Base-by-base conservation (phyloP, 164 flowering plant genomes). In the Nymphaea colorata region DNA sequence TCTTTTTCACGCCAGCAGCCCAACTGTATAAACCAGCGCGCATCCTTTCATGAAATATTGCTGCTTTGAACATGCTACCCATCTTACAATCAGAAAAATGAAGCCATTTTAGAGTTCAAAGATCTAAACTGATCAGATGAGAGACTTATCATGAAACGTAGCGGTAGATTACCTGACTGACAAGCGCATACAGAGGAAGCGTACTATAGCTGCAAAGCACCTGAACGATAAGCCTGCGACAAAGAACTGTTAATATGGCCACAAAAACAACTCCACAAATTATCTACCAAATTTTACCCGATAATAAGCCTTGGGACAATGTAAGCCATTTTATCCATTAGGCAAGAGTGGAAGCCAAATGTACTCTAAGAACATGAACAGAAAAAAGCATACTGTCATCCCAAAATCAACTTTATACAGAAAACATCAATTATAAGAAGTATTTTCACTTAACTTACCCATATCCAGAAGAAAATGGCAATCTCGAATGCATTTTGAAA, bases 401-500 rank as follows among this genome's bases (percentile, higher is more conserved):
- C 16, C 6, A 64, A n/a, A 6, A 64, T 42, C 53, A 14, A 7
- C 17, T 42, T 72, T 43, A 64, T 6, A 47, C 15, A 5, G 62
- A 4, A 7, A 43, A 17, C 62, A 41, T 43, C 10, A 65, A 16
- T 67, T 3, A 25, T 60, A 4, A 61, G 69, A 61, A 61, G 43
- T 43, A 53, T 5, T 66, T 15, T 11, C 25, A 17, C 44, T 44
- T 44, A 14, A 64, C 82, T 80, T 72, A 91, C 97, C 97, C 71
- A 85, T 64, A 94, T 87, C 97, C 97, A 94, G 79, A 91, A 88
- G 87, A 94, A 91, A 72, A 85, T 86, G 64, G 92, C 99, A 7
- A 94, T 88, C 85, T 94, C 99, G 71, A 94, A 94, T 42, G 99
- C 79, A 70, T 94, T 94, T 74, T 94, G 97, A 77, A 94, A 91